phyloP scores from a whole-genome alignment of 2,329 filamentous ascomycete species.

The Cladosporium sp. region DNA sequence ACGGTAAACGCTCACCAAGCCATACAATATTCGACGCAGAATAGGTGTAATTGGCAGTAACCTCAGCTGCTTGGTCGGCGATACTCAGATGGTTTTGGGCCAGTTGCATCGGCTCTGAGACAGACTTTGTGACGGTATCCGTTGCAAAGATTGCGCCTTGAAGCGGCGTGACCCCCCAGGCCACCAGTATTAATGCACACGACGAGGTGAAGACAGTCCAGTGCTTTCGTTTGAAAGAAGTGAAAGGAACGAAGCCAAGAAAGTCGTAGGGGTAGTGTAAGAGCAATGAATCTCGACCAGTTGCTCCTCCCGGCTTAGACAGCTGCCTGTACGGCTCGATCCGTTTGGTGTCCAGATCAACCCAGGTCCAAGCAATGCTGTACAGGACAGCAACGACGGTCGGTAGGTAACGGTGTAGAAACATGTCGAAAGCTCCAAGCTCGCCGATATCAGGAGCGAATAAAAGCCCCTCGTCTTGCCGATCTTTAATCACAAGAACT shows the following conservation, averaged over 20 bases:
- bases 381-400: slow-evolving; percentile 51
- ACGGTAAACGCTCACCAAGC: slow-evolving; percentile 40
- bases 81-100: neutral
- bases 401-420: slow-evolving; percentile 48
- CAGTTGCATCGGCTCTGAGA: neutral
- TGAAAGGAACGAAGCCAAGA: slow-evolving; percentile 39
- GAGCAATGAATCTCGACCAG: slow-evolving; percentile 42
- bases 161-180: slow-evolving; percentile 50
- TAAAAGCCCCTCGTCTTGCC: slow-evolving; percentile 37
- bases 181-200: slow-evolving; percentile 44
- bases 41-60: slow-evolving; percentile 38
- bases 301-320: slow-evolving; percentile 41
- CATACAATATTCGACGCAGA: slow-evolving; percentile 42
- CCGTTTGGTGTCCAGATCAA: slow-evolving; percentile 53
- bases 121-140: slow-evolving; percentile 6
- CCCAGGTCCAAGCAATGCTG: slow-evolving; percentile 53
- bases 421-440: slow-evolving; percentile 32
- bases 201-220: slow-evolving; percentile 49
- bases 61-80: slow-evolving; percentile 14
- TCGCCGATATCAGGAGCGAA: slow-evolving; percentile 32
- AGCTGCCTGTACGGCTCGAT: slow-evolving; percentile 57
- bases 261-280: slow-evolving; percentile 51
- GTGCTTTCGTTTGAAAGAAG: slow-evolving; percentile 35
- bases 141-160: slow-evolving; percentile 50
- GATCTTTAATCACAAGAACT: slow-evolving; percentile 31